phyloP scores from a whole-genome alignment of 2,329 filamentous ascomycete genomes.

The Neoarthrinium moseri region DNA sequence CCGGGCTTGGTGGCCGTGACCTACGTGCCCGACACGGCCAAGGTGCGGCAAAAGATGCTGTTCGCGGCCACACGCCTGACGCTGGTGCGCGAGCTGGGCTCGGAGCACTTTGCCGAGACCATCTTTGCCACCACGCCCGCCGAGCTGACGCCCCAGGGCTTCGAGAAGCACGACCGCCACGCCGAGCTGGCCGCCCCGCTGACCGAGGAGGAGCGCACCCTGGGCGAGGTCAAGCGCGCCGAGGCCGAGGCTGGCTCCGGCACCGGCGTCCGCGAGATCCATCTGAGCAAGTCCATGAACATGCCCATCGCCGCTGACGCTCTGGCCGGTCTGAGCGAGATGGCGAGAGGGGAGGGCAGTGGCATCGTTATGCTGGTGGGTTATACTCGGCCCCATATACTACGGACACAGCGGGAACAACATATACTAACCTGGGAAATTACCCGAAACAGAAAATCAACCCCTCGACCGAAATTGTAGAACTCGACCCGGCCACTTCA shows the following conservation, averaged over 20 bases:
- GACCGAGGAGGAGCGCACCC: slow-evolving; percentile 72
- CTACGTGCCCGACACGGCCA: slow-evolving; percentile 76
- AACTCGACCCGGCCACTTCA: slow-evolving; percentile 56
- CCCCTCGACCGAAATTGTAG: slow-evolving; percentile 65
- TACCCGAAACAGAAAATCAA: slow-evolving; percentile 63
- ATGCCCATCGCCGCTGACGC: slow-evolving; percentile 65
- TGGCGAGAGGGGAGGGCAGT: slow-evolving; percentile 51
- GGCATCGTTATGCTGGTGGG: slow-evolving; percentile 66
- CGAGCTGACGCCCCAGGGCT: slow-evolving; percentile 69
- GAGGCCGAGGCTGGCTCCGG: slow-evolving; percentile 74
- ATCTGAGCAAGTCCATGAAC: slow-evolving; percentile 54
- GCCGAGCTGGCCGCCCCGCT: slow-evolving; percentile 64
- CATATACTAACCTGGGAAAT: too few relatives aligned
- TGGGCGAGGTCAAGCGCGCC: slow-evolving; percentile 71
- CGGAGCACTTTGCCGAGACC: slow-evolving; percentile 75
- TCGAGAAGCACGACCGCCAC: slow-evolving; percentile 71
- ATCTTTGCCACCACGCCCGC: slow-evolving; percentile 69
- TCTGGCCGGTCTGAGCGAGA: slow-evolving; percentile 58
- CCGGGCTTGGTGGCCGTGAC: slow-evolving; percentile 69
- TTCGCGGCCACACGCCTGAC: slow-evolving; percentile 77
- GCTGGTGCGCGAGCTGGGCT: slow-evolving; percentile 72
- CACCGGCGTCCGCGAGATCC: slow-evolving; percentile 59
- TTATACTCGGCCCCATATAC: too few relatives aligned
- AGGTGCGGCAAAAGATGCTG: slow-evolving; percentile 83
- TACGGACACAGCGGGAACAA: too few relatives aligned